phyloP scores from a whole-genome alignment of 2,329 filamentous ascomycete genomes.

The Cladosporium phlei region DNA sequence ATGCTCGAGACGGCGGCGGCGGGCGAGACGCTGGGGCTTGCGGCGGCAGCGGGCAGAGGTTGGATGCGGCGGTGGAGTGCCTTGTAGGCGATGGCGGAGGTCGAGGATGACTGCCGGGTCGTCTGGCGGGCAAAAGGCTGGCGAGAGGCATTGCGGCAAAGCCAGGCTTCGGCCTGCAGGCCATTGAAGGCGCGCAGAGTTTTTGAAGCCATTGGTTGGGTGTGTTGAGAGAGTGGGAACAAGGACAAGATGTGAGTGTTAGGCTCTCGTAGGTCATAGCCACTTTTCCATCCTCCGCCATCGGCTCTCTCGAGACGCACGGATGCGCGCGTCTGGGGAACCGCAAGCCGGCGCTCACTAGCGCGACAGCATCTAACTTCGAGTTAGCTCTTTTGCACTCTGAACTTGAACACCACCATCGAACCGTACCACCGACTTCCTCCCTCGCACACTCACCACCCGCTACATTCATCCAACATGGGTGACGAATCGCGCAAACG shows the following conservation, averaged over 20 bases:
- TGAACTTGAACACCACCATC: too few relatives aligned
- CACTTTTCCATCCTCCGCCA: neutral
- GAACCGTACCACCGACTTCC: neutral
- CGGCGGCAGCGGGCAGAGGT: conserved; percentile 71
- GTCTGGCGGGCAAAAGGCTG: conserved; percentile 7
- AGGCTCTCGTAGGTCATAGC: too few relatives aligned
- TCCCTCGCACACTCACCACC: neutral
- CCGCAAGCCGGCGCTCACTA: neutral
- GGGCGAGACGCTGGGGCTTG: conserved; percentile 71
- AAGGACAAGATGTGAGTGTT: neutral
- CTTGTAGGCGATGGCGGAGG: conserved; percentile 94
- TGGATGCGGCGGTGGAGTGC: conserved; percentile 86
- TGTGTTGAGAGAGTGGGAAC: neutral
- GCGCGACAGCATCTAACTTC: neutral
- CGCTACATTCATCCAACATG: conserved; percentile 47
- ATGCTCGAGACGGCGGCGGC: conserved; percentile 96
- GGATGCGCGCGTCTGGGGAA: too few relatives aligned
- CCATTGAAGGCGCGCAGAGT: conserved; percentile 23
- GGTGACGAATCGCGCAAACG: conserved; percentile 79
- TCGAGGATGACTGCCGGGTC: conserved; percentile 57
- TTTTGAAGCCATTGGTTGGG: conserved; percentile 33
- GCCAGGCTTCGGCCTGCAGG: conserved; percentile 9
- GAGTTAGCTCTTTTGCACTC: too few relatives aligned
- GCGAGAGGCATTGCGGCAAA: conserved; percentile 6
- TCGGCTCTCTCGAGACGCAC: too few relatives aligned